Conservation (phyloP, 2,329 filamentous ascomycete genomes). For the Cytospora mali region DNA sequence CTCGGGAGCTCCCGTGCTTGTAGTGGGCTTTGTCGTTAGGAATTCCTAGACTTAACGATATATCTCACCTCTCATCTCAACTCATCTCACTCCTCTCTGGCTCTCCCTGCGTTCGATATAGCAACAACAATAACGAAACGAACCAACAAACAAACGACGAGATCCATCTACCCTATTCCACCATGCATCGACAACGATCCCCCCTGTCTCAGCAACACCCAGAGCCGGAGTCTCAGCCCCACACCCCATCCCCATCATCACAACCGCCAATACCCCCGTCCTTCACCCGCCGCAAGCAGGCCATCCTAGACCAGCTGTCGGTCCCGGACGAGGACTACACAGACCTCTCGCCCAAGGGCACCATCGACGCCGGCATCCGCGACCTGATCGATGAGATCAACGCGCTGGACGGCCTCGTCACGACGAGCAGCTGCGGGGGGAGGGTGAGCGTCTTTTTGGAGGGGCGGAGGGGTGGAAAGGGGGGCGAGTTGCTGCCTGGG, state of each 20-base stretch:
- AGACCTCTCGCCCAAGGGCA: slow-evolving; percentile 87
- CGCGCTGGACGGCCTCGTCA: slow-evolving; percentile 71
- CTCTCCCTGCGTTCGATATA: background rate
- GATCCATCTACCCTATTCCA: too few relatives aligned
- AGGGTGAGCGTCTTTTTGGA: slow-evolving; percentile 87
- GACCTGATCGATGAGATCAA: slow-evolving; percentile 82
- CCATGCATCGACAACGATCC: background rate
- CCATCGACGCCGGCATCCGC: slow-evolving; percentile 77
- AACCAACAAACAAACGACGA: too few relatives aligned
- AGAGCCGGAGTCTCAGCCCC: background rate
- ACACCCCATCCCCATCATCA: background rate
- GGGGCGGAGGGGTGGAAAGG: slow-evolving; percentile 55
- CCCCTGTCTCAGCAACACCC: background rate
- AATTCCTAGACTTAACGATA: background rate
- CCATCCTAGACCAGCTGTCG: slow-evolving; percentile 71
- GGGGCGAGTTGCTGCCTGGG: slow-evolving; percentile 29
- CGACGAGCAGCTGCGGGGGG: slow-evolving; percentile 91
- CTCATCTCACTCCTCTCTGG: background rate
- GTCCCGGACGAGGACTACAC: slow-evolving; percentile 72
- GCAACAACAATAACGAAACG: background rate
- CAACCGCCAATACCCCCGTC: slow-evolving; percentile 30
- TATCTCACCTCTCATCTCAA: too few relatives aligned
- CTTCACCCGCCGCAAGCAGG: slow-evolving; percentile 67
- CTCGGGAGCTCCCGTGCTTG: background rate
- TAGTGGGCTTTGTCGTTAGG: background rate